A percentile compares a stretch with the other conserved stretches of the same genome.
These are phyloP conservation scores for Apiospora pterosperma DNA, from an alignment of 2,329 filamentous ascomycete genomes.

Conservation along the genomic window DNA sequence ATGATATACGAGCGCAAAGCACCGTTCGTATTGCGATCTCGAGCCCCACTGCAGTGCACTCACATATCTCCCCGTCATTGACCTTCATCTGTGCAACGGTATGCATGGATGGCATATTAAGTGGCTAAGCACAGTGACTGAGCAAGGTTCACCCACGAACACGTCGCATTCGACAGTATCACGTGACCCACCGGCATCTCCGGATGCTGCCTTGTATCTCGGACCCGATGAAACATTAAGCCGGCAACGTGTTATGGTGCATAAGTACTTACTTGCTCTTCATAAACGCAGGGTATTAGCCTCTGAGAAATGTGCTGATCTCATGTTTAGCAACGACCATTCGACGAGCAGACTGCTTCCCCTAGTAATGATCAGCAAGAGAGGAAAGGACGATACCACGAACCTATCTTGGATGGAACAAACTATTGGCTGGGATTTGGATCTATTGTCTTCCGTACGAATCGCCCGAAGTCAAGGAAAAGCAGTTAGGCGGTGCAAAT, in stretches of 20 bases:
- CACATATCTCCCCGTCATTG: too few species aligned
- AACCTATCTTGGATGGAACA: neutral
- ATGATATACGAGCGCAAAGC: too few species aligned
- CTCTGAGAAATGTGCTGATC: neutral
- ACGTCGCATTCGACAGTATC: neutral
- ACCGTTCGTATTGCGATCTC: neutral
- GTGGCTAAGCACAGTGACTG: neutral
- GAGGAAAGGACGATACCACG: neutral
- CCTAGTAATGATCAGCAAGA: neutral
- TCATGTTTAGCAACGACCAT: too few species aligned
- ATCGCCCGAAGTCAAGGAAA: neutral
- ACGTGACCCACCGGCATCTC: too few species aligned
- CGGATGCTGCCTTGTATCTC: neutral
- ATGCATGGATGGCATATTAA: neutral
- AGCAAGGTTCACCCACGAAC: neutral
- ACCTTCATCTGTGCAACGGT: neutral
- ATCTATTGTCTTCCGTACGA: neutral
- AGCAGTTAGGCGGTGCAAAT: neutral
- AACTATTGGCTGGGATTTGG: neutral
- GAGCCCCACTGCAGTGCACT: neutral
- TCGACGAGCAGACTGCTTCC: neutral
- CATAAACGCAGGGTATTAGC: too few species aligned
- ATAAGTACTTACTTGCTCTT: too few species aligned
- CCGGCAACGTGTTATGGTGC: too few species aligned
- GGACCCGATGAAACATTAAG: neutral